Base-by-base conservation (phyloP, 805 yeast genomes). In the Hanseniaspora lachancei region DNA sequence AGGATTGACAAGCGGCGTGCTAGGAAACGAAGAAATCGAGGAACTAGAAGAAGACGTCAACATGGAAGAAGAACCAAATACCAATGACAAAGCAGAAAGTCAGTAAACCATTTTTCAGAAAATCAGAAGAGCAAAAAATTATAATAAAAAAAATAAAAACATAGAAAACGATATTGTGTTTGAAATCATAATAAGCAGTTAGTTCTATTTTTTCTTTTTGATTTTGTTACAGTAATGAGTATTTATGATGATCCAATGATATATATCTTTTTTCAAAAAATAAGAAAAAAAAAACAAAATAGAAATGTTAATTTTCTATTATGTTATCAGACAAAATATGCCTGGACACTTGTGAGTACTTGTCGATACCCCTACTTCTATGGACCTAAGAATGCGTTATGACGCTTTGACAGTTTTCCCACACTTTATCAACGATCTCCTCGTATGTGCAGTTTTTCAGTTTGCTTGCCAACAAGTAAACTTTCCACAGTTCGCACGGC, bases 401-500 rank as follows among this genome's bases (percentile, higher is more conserved):
- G 38, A 84, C 63, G 4, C 63, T 58, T 57, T 75, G 65, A 20
- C 81, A 71, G 60, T 80, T 84, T 13, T 68, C 55, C 74, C 78
- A 84, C 23, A 80, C 79, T 0, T 66, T 62, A 8, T 74, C 74
- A 13, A 76, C 72, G 2, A 85, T 67, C 15, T 68, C 70, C 29
- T 73, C 68, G 5, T 79, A 68, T 0, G 74, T 62, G 2, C 75
- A 60, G 0, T 66, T 65, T 59, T 74, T 76, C 48, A 84, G 63
- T 16, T 73, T 76, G 1, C 86, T 75, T 41, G 85, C 71, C 2
- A 81, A 80, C 57, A 77, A 79, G 1, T 95, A 97, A 0, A 89
- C 89, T 57, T 80, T 79, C 2, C 88, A 87, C 54, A 93, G 80
- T 46, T 79, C 76, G 51, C 95, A 89, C 0, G 99, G 99, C 68